Conservation (phyloP, 2,329 filamentous ascomycete genomes). For the Diaporthe ampelina region DNA sequence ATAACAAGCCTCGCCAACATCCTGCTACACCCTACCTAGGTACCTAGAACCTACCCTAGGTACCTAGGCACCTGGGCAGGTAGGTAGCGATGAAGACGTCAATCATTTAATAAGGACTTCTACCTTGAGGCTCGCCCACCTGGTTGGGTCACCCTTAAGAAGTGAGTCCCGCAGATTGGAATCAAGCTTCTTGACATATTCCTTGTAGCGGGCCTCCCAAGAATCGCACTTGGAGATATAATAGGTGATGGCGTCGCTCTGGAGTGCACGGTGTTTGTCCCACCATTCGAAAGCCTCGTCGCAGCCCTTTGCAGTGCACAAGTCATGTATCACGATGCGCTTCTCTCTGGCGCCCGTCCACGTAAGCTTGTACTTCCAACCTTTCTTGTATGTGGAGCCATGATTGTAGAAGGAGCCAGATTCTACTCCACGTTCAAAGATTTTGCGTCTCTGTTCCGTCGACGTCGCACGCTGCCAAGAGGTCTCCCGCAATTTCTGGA, state of each 20-base stretch:
- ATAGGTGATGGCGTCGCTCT: no score
- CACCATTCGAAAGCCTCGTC: constrained; percentile 8
- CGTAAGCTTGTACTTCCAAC: not conserved
- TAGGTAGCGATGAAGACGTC: no score
- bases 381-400: not conserved
- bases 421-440: not conserved
- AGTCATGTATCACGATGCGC: not conserved
- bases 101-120: not conserved
- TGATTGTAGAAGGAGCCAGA: not conserved
- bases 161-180: not conserved
- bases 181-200: not conserved
- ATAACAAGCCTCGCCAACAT: not conserved
- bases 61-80: no score
- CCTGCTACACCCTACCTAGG: not conserved
- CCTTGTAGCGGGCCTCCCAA: not conserved
- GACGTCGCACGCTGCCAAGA: not conserved
- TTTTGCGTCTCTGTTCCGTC: not conserved
- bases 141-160: not conserved
- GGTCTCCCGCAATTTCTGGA: not conserved
- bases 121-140: not conserved
- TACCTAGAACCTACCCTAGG: no score
- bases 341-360: no score
- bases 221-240: not conserved
- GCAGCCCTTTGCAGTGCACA: constrained; percentile 26
- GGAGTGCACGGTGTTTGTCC: not conserved